Evolutionary conservation across 2,329 filamentous ascomycete species (phyloP).

Genomic region (Fusarium concolor): DNA sequence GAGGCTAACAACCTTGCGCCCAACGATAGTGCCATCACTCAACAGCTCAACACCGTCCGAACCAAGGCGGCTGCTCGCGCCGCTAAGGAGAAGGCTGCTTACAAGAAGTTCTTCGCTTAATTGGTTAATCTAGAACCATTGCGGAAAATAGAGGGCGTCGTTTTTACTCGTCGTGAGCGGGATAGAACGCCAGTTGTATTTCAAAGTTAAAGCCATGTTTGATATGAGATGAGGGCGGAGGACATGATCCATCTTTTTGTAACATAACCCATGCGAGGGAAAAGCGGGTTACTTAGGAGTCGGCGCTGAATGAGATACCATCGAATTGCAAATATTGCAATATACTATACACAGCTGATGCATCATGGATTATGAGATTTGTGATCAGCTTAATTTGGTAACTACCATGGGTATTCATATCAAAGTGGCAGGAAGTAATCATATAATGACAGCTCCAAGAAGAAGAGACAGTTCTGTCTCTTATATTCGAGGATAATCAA

Average conservation of each 20-base stretch:
- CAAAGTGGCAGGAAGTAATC: too few relatives aligned
- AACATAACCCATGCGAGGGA: conserved; percentile 40
- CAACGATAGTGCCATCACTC: conserved; percentile 77
- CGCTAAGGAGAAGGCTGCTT: conserved; percentile 91
- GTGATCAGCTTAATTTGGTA: background rate
- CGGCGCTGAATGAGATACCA: conserved; percentile 48
- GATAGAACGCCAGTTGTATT: conserved; percentile 28
- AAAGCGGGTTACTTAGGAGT: conserved; percentile 45
- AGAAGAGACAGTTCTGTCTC: too few relatives aligned
- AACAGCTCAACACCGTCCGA: conserved; percentile 83
- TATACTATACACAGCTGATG: conserved; percentile 12
- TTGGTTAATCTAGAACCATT: background rate
- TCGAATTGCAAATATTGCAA: conserved; percentile 44
- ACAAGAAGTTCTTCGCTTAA: conserved; percentile 87
- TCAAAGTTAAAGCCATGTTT: conserved; percentile 31
- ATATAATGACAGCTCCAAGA: too few relatives aligned
- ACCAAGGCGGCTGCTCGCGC: conserved; percentile 76
- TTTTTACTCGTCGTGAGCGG: conserved; percentile 19
- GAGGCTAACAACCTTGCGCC: conserved; percentile 81
- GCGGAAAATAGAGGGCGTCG: conserved; percentile 12
- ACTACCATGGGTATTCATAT: too few relatives aligned
- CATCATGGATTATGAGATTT: background rate
- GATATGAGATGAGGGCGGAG: conserved; percentile 17
- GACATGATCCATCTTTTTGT: conserved; percentile 40
- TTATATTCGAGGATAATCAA: too few relatives aligned